Percentiles rank a stretch among this genome's conserved stretches.
phyloP scores from a whole-genome alignment of 2,329 filamentous ascomycete genomes.

The Fusarium nelsonii region DNA sequence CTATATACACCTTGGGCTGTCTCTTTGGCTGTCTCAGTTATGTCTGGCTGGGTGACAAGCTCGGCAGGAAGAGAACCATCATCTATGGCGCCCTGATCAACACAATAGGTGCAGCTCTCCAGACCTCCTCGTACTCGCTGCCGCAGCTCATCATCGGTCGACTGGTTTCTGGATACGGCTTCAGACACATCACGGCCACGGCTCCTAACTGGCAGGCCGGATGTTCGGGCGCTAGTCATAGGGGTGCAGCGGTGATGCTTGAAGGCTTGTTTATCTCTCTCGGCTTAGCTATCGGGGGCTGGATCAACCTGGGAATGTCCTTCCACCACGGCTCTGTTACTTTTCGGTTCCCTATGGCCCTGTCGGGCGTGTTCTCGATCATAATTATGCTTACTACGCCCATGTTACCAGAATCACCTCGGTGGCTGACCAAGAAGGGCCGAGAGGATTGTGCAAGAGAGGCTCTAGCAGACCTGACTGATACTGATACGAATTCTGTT shows the following conservation, averaged over 20 bases:
- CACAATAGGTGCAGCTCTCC: slow-evolving; percentile 5
- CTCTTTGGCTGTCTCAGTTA: slow-evolving; percentile 12
- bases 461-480: background rate
- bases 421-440: slow-evolving; percentile 3
- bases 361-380: background rate
- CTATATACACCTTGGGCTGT: slow-evolving; percentile 7
- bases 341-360: slow-evolving; percentile 2
- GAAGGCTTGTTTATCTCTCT: slow-evolving; percentile 9
- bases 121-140: background rate
- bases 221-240: slow-evolving; percentile 9
- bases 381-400: slow-evolving; percentile 14
- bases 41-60: slow-evolving; percentile 10
- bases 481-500: background rate
- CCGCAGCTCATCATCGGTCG: slow-evolving; percentile 10
- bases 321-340: slow-evolving; percentile 8
- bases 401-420: background rate
- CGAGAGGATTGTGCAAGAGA: background rate
- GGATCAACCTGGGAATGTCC: slow-evolving; percentile 5
- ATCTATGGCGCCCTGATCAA: slow-evolving; percentile 2
- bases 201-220: slow-evolving; percentile 14
- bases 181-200: slow-evolving; percentile 5
- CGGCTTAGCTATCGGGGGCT: background rate
- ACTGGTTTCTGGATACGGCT: slow-evolving; percentile 3
- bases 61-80: slow-evolving; percentile 7
- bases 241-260: slow-evolving; percentile 8